Evolutionary conservation across 768 basidiomycete species (phyloP).

Genomic region (Hirschioporus abietinus): DNA sequence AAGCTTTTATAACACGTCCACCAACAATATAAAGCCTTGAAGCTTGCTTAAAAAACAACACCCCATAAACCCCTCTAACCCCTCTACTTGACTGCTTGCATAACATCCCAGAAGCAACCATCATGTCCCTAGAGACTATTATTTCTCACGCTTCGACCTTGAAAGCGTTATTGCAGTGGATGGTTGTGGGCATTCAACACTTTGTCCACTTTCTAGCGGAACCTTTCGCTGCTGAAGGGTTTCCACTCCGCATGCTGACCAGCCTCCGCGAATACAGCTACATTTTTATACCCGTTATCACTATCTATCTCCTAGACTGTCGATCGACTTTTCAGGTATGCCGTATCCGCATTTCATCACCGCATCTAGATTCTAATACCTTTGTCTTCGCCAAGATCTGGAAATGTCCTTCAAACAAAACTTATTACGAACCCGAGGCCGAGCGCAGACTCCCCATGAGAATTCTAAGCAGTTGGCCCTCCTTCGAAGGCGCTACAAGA

Average conservation of each 20-base stretch:
- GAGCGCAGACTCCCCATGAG: not conserved
- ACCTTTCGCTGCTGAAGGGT: not conserved
- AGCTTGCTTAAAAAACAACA: not conserved
- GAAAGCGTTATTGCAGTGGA: not conserved
- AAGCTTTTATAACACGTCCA: too few species aligned
- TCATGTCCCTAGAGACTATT: not conserved
- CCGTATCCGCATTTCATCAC: not conserved
- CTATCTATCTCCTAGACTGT: not conserved
- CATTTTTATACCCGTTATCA: not conserved
- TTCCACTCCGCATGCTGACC: not conserved
- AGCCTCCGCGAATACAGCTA: not conserved
- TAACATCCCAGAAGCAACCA: not conserved
- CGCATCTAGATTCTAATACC: not conserved
- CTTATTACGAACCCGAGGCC: not conserved
- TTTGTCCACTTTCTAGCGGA: too few species aligned
- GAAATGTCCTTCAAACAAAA: not conserved
- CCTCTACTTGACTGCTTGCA: not conserved
- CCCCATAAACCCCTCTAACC: not conserved
- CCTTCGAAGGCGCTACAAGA: not conserved
- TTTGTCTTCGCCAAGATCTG: not conserved
- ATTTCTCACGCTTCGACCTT: not conserved
- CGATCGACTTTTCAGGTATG: not conserved
- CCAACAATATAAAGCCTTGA: too few species aligned
- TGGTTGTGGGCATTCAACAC: not conserved
- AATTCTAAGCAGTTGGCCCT: not conserved